Conservation (phyloP, 768 basidiomycete species). For the Naganishia vaughanmartiniae region DNA sequence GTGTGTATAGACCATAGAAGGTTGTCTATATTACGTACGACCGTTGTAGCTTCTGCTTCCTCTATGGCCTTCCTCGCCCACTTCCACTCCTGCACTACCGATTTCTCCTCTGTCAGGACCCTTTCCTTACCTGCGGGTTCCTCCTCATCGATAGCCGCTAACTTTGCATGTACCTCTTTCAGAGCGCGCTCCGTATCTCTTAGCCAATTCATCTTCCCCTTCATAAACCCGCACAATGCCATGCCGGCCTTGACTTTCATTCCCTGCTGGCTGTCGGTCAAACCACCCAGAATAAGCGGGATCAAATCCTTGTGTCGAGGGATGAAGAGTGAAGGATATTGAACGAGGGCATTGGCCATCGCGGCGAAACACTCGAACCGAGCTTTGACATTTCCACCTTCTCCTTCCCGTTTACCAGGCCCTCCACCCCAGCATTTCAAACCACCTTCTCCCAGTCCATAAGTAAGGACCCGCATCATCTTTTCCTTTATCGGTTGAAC, state of each 20-base stretch:
- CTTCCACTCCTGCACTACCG: conserved; percentile 17
- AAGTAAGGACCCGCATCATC: conserved; percentile 40
- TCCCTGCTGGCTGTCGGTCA: conserved; percentile 26
- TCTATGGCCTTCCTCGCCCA: conserved; percentile 6
- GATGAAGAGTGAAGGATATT: conserved; percentile 45
- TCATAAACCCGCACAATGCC: conserved; percentile 41
- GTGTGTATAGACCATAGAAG: neutral
- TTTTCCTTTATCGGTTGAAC: conserved; percentile 43
- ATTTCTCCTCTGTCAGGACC: neutral
- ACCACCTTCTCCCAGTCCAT: conserved; percentile 34
- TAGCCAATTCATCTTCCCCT: conserved; percentile 30
- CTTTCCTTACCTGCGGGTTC: neutral
- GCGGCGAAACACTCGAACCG: conserved; percentile 42
- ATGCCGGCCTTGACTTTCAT: conserved; percentile 40
- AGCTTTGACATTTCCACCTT: conserved; percentile 37
- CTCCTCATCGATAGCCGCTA: neutral
- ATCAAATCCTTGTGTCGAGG: conserved; percentile 41
- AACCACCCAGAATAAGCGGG: conserved; percentile 35
- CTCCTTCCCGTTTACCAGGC: conserved; percentile 31
- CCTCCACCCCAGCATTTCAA: conserved; percentile 30
- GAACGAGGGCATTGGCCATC: conserved; percentile 38
- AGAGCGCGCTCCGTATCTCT: conserved; percentile 35
- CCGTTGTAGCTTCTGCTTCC: conserved; percentile 15
- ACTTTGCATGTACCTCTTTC: conserved; percentile 9
- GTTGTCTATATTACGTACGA: neutral